Evolutionary conservation across 805 yeast species (phyloP), one percentile per base, ranked within the genome.

Genomic region (Pichia paraexigua): DNA sequence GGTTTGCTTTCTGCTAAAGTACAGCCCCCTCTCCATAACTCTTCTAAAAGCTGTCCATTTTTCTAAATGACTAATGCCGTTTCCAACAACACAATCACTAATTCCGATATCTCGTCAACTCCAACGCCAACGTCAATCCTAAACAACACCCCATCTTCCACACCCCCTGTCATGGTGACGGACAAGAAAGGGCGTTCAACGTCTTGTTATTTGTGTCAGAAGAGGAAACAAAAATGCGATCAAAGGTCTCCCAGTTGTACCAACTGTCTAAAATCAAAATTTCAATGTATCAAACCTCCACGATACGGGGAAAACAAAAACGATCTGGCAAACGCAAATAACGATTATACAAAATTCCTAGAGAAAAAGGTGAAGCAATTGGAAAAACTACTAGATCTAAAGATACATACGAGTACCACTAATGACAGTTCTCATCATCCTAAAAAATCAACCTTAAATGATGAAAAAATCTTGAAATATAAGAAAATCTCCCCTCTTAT

Each of bases 221-320:
- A 76, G 61, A 64, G 83, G 47, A 79, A 79, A 58, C 83, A 80
- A 58, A 78, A 79, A 60, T 82, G 88, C 66, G 87, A 83, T 57
- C 86, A 81, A 51, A 70, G 83, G 46, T 63, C 76, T 13, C 87
- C 87, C 8, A 71, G 79, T 46, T 82, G 88, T 59, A 78, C 86
- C 5, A 80, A 82, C 42, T 83, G 88, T 66, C 66, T 82, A 49
- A 80, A 80, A 59, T 83, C 87, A 1, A 81, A 79, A 32, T 80
- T 75, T 8, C 68, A 74, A 53, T 82, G 88, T 62, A 70, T 81
- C 8, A 84, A 82, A 61, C 89, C 89, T 0, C 81, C 77, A 6
- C 73, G 80, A 48, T 82, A 82, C 55, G 74, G 76, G 1, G 69
- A 66, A 5, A 60, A 56, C 39, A 37, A 25, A 18, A 46, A 15